Base-by-base conservation (phyloP, 495 filamentous ascomycete genomes). In the Neurospora sublineolata region DNA sequence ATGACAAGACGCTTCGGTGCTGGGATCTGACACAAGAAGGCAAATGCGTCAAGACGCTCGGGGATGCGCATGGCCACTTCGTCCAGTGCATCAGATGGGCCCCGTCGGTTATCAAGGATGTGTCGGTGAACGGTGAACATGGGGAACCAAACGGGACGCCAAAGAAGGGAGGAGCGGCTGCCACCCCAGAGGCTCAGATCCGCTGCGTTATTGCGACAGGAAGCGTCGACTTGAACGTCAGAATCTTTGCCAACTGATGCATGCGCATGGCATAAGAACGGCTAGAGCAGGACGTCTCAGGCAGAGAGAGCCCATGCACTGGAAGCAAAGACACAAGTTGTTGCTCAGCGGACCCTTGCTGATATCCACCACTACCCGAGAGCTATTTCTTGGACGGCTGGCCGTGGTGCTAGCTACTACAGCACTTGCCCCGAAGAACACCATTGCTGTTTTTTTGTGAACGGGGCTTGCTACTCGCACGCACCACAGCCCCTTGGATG, bases 1-100 rank as follows among this genome's bases (percentile, higher is more conserved):
- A 99, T 76, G 95, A 99, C 79, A 97, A 97, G 80, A 94, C 93
- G 14, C 83, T 99, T 40, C 85, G 94, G 58, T 97, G 94, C 83
- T 99, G 95, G 95, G 95, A 99, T 82, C 83, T 99, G 10, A 85
- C 86, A 16, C 95, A 99, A 76, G 94, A 97, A 79, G 92, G 92
- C 20, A 91, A 91, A 73, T 93, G 93, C 74, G 94, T 97, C 71
- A 94, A 94, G 83, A 91, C 87, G 3, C 80, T 97, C 18, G 83
- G 86, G 41, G 91, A 94, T 75, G 91, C 89, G 1, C 95, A 97
- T 79, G 90, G 84, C 7, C 93, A 94, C 78, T 99, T 99, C 75
- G 87, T 97, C 42, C 92, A 87, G 73, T 95, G 93, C 78, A 83
- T 99, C 42, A 80, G 93, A 70, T 99, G 95, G 95, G 95, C 94